These are phyloP conservation scores for Fraxinus paxiana DNA, from an alignment of 305 asterid species.

Conservation along the genomic window DNA sequence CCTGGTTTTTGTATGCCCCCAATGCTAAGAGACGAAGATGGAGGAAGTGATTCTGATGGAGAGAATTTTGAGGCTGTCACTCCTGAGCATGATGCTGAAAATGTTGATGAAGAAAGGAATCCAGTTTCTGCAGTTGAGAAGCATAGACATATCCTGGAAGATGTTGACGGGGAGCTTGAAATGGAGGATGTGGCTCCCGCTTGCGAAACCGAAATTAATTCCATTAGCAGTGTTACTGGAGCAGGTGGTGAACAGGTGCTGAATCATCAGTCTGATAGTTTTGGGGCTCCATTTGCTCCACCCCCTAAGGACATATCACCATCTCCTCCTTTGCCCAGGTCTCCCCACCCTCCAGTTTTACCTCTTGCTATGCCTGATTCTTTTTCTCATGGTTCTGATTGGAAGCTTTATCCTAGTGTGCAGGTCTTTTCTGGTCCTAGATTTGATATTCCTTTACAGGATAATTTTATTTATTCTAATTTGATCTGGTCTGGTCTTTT, in stretches of 20 bases:
- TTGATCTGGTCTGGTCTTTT: not conserved
- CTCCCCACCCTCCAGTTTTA: conserved; percentile 37
- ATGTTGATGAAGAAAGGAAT: conserved; percentile 39
- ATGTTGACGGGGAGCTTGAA: conserved; percentile 93
- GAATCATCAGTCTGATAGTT: conserved; percentile 35
- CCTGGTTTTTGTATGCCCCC: conserved; percentile 85
- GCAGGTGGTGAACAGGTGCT: conserved; percentile 31
- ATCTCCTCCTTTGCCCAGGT: conserved; percentile 36
- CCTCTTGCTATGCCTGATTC: conserved; percentile 38
- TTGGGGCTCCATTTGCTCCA: conserved; percentile 38
- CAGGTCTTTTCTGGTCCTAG: conserved; percentile 41
- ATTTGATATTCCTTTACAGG: not conserved
- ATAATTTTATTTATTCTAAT: conserved; percentile 1
- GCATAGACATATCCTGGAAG: conserved; percentile 78
- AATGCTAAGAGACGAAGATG: conserved; percentile 69
- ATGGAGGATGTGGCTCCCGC: conserved; percentile 93
- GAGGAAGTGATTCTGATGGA: conserved; percentile 76
- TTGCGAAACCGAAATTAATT: conserved; percentile 44
- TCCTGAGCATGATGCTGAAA: conserved; percentile 66
- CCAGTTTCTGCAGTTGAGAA: conserved; percentile 44
- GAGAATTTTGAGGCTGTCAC: conserved; percentile 92
- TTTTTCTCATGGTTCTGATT: conserved; percentile 34
- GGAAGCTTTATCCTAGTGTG: conserved; percentile 42
- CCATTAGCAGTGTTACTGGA: conserved; percentile 32
- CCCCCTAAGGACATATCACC: conserved; percentile 42